phyloP scores from a whole-genome alignment of 352 stramenopile species.

The Globisporangium carolinianum region DNA sequence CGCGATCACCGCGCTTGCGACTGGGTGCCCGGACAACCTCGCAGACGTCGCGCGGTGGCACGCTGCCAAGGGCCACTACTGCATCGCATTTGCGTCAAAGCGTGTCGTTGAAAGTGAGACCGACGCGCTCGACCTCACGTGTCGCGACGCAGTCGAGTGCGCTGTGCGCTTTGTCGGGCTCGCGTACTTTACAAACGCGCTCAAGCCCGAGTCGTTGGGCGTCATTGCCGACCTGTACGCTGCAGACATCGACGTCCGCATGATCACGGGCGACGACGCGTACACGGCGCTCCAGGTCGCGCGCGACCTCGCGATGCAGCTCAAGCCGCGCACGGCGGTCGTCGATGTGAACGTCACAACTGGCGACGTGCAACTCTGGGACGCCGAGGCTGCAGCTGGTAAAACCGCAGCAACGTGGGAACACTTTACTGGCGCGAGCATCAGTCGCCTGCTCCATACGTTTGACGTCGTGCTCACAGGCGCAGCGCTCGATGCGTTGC shows the following conservation, averaged over 20 bases:
- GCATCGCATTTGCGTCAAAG: slow-evolving; percentile 32
- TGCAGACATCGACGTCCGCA: slow-evolving; percentile 57
- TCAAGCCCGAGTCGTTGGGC: slow-evolving; percentile 58
- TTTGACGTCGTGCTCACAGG: slow-evolving; percentile 46
- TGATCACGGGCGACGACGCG: slow-evolving; percentile 81
- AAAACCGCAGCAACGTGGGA: slow-evolving; percentile 6
- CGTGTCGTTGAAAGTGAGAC: slow-evolving; percentile 7
- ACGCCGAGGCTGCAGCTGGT: background rate
- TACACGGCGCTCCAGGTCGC: background rate
- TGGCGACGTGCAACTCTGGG: background rate
- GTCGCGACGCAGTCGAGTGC: slow-evolving; percentile 39
- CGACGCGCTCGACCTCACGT: slow-evolving; percentile 9
- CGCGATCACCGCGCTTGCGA: slow-evolving; percentile 7
- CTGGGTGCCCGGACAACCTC: slow-evolving; percentile 16
- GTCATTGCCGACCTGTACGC: slow-evolving; percentile 62
- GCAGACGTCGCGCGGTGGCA: slow-evolving; percentile 16
- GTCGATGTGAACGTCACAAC: slow-evolving; percentile 22
- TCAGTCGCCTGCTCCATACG: slow-evolving; percentile 16
- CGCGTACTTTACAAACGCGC: slow-evolving; percentile 77
- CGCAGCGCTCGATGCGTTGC: slow-evolving; percentile 32
- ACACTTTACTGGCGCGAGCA: slow-evolving; percentile 11
- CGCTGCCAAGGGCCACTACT: slow-evolving; percentile 61
- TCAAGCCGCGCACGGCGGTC: background rate
- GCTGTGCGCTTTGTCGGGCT: slow-evolving; percentile 59
- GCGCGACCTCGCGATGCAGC: background rate